phyloP scores from a whole-genome alignment of 2,329 filamentous ascomycete species.

The Periconia macrospinosa region DNA sequence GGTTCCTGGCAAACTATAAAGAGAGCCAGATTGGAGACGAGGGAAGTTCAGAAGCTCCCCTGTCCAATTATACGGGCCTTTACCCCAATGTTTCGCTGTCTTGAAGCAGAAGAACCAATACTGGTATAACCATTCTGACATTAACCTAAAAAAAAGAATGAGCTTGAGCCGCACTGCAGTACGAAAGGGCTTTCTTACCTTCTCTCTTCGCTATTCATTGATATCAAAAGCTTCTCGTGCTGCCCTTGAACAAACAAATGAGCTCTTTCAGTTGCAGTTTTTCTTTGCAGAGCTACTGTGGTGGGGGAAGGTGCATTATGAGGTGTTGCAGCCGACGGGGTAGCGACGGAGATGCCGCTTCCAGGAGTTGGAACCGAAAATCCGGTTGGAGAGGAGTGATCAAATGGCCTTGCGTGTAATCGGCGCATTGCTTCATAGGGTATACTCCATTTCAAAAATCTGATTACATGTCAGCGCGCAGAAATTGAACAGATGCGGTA shows the following conservation, averaged over 20 bases:
- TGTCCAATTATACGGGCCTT: conserved; percentile 23
- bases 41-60: conserved; percentile 15
- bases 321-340: conserved; percentile 19
- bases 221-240: conserved; percentile 24
- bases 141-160: conserved; percentile 7
- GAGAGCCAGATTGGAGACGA: background rate
- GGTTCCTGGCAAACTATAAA: conserved; percentile 6
- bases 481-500: too few species aligned
- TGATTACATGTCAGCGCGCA: background rate
- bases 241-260: conserved; percentile 27
- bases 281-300: conserved; percentile 13
- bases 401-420: conserved; percentile 2
- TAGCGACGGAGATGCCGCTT: conserved; percentile 20
- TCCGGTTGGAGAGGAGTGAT: conserved; percentile 16
- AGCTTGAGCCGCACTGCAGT: background rate
- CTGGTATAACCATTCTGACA: conserved; percentile 35
- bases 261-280: conserved; percentile 23
- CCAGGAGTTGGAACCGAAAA: conserved; percentile 19
- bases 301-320: conserved; percentile 26
- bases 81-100: conserved; percentile 19
- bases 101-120: conserved; percentile 35
- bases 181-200: conserved; percentile 12
- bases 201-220: conserved; percentile 25
- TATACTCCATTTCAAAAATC: conserved; percentile 32
- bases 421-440: conserved; percentile 19